Evolutionary conservation across 192 early-diverging fungal species (phyloP).

Genomic region (Podochytrium sp.): DNA sequence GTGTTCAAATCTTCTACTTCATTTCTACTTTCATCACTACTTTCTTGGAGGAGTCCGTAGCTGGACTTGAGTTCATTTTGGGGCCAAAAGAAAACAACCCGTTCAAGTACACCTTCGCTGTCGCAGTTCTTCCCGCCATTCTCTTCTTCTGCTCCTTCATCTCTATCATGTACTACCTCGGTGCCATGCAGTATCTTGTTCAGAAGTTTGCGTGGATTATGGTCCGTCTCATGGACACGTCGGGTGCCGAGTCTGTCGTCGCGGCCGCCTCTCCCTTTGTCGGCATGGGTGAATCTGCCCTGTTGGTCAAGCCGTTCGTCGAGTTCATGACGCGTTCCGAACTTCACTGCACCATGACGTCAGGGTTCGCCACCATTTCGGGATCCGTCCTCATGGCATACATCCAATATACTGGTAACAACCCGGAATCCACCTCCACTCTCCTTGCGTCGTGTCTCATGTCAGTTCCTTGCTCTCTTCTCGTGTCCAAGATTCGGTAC

Average conservation of each 20-base stretch:
- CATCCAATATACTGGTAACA: constrained; percentile 62
- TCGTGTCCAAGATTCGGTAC: constrained; percentile 83
- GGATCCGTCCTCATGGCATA: constrained; percentile 76
- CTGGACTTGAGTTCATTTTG: constrained; percentile 73
- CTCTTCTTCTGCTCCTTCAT: constrained; percentile 90
- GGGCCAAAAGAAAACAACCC: constrained; percentile 50
- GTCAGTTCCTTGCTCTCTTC: constrained; percentile 85
- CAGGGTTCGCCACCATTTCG: constrained; percentile 90
- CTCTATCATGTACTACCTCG: constrained; percentile 81
- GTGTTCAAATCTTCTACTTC: constrained; percentile 76
- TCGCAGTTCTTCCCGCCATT: constrained; percentile 79
- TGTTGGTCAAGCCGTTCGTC: constrained; percentile 81
- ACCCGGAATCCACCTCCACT: constrained; percentile 48
- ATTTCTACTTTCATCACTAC: constrained; percentile 50
- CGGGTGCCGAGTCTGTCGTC: constrained; percentile 82
- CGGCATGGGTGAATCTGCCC: constrained; percentile 80
- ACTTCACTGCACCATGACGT: constrained; percentile 84
- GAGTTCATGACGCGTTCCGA: constrained; percentile 84
- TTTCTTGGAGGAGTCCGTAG: constrained; percentile 71
- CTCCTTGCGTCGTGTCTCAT: constrained; percentile 87
- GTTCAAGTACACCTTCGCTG: constrained; percentile 57
- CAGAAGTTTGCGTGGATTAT: constrained; percentile 65
- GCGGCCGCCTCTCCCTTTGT: constrained; percentile 86
- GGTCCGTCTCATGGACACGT: constrained; percentile 71
- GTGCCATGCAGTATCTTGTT: constrained; percentile 83